A percentile compares a stretch with the other conserved stretches of the same genome.
These are phyloP conservation scores for Phialocephala sp. DNA, from an alignment of 2,329 filamentous ascomycete species.

Conservation along the genomic window DNA sequence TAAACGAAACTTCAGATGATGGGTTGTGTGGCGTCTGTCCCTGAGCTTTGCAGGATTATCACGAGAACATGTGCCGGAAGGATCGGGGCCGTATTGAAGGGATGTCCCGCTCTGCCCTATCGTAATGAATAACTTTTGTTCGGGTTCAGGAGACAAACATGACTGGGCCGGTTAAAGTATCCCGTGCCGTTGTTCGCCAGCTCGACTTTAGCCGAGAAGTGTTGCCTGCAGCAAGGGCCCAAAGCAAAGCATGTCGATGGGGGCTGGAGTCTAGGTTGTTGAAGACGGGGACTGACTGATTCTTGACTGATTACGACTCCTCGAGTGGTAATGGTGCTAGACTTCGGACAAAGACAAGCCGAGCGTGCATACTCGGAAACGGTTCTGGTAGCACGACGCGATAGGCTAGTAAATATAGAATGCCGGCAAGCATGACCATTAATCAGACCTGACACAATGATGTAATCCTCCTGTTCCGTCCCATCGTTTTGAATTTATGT, in stretches of 20 bases:
- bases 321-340: not conserved
- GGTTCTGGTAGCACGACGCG: not conserved
- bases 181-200: constrained; percentile 1
- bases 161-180: constrained; percentile 3
- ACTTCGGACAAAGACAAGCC: not conserved
- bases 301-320: not conserved
- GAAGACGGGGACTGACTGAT: not conserved
- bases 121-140: not conserved
- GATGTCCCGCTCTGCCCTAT: not conserved
- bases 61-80: not conserved
- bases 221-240: not conserved
- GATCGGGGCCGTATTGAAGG: not conserved
- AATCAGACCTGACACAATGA: not conserved
- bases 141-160: not conserved
- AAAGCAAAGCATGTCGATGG: not conserved
- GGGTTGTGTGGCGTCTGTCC: constrained; percentile 2
- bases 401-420: constrained; percentile 4
- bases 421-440: not conserved
- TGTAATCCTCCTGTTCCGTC: not conserved
- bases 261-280: not conserved
- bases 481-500: not conserved
- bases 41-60: constrained; percentile 1
- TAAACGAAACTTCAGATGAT: constrained; percentile 5
- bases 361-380: not conserved
- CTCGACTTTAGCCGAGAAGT: not conserved